phyloP scores from a whole-genome alignment of 805 yeast genomes.

The Helenozyma baotianmanensis region DNA sequence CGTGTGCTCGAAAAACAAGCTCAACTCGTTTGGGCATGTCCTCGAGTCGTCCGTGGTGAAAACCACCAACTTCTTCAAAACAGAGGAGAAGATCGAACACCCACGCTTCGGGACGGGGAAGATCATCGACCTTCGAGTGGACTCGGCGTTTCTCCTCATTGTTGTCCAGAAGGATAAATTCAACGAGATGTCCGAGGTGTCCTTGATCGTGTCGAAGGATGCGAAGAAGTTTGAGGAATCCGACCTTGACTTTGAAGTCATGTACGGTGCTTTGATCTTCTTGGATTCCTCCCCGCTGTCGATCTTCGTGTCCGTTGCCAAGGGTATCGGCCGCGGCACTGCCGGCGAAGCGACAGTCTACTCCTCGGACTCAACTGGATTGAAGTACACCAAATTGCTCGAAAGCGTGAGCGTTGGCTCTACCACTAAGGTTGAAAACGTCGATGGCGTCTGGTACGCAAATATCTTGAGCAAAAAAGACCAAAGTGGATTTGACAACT shows the following conservation, averaged over 20 bases:
- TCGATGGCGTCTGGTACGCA: conserved; percentile 62
- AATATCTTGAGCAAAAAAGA: conserved; percentile 25
- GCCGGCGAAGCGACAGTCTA: conserved; percentile 33
- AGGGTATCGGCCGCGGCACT: conserved; percentile 1
- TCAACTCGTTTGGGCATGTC: conserved; percentile 40
- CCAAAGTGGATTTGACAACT: too few species aligned
- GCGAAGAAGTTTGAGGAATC: conserved; percentile 37
- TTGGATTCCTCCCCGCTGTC: conserved; percentile 37
- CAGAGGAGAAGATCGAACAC: conserved; percentile 17
- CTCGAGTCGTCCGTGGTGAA: conserved; percentile 31
- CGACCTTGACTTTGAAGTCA: conserved; percentile 32
- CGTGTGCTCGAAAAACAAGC: conserved; percentile 26
- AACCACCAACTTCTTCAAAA: conserved; percentile 42
- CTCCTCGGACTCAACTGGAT: conserved; percentile 57
- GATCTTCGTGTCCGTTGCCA: conserved; percentile 23
- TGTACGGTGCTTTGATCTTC: conserved; percentile 33
- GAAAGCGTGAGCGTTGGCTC: conserved; percentile 35
- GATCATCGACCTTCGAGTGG: conserved; percentile 32
- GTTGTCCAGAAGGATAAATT: conserved; percentile 42
- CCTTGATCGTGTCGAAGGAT: conserved; percentile 45
- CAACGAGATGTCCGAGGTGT: conserved; percentile 29
- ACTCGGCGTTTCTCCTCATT: conserved; percentile 38
- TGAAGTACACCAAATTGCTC: conserved; percentile 43
- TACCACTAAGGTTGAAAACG: conserved; percentile 42
- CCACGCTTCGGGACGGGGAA: conserved; percentile 27